Base-by-base conservation (phyloP, 768 basidiomycete species). In the Hysterangium stoloniferum region DNA sequence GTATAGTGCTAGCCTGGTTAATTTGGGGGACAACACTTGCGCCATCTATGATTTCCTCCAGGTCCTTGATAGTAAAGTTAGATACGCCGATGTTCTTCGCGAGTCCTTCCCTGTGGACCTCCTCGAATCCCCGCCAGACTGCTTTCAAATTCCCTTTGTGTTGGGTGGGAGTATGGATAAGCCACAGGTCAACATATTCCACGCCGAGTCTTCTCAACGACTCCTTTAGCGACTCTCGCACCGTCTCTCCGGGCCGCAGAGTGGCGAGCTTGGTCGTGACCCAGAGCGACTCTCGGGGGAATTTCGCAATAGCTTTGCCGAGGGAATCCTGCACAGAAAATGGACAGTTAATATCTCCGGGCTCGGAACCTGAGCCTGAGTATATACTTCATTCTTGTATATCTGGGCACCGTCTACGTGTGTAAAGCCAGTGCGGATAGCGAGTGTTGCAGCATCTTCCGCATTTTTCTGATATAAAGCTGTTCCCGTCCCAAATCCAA, bases 11-110 rank as follows among this genome's bases (percentile, higher is more conserved):
- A 48, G 79, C 83, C 74, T 87, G 86, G 64, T 91, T 67, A 24
- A 86, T 85, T 17, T 76, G 83, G 6, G 88, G 86, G 15, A 79
- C 61, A 57, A 90, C 73, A 54, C 77, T 76, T 32, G 81, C 84
- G 8, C 71, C 76, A 19, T 80, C 74, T 33, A 87, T 71, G 47
- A 91, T 76, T 56, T 82, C 75, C 60, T 87, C 78, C 17, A 93
- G 70, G 61, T 81, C 78, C 52, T 63, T 66, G 62, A 82, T 68
- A 27, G 81, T 83, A 63, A 79, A 84, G 71, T 91, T 91, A 56
- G 84, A 87, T 28, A 82, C 79, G 27, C 88, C 88, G 58, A 86
- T 86, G 20, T 70, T 59, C 56, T 61, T 67, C 20, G 69, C 62
- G 27, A 70, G 58, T 3, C 77, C 77, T 51, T 68, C 72, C 19